Conservation (phyloP, 805 yeast species). For the Saturnispora kantuleensis region DNA sequence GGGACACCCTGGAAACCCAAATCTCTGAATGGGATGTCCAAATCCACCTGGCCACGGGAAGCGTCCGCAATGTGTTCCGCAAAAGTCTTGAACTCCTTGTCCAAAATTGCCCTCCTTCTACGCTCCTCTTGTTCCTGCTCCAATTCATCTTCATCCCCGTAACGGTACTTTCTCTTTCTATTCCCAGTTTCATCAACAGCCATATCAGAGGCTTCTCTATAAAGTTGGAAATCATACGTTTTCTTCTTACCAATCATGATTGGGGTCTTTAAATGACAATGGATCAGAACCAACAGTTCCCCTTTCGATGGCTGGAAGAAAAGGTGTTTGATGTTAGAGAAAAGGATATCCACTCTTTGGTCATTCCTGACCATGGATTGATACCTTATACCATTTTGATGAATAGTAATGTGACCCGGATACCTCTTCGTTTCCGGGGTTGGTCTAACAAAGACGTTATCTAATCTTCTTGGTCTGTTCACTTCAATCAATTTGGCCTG, state of each 20-base stretch:
- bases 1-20: constrained; percentile 98
- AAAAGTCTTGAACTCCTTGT: constrained; percentile 82
- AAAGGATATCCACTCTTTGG: constrained; percentile 78
- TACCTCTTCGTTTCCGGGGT: constrained; percentile 95
- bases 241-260: constrained; percentile 93
- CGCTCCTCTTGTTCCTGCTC: constrained; percentile 99
- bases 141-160: constrained; percentile 97
- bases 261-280: constrained; percentile 85
- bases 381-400: constrained; percentile 92
- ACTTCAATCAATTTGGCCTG: constrained; percentile 83
- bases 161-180: constrained; percentile 72
- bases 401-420: constrained; percentile 84
- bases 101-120: constrained; percentile 79
- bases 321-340: constrained; percentile 83
- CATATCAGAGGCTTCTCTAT: constrained; percentile 93
- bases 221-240: constrained; percentile 90
- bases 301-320: constrained; percentile 96
- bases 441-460: constrained; percentile 85
- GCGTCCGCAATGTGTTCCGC: constrained; percentile 88
- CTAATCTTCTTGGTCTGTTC: constrained; percentile 78
- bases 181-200: constrained; percentile 96
- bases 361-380: constrained; percentile 80
- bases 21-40: constrained; percentile 92
- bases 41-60: constrained; percentile 70
- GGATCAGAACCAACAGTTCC: constrained; percentile 85